Conservation (phyloP, 306 rosid species). For the Echinosophora koreensis region DNA sequence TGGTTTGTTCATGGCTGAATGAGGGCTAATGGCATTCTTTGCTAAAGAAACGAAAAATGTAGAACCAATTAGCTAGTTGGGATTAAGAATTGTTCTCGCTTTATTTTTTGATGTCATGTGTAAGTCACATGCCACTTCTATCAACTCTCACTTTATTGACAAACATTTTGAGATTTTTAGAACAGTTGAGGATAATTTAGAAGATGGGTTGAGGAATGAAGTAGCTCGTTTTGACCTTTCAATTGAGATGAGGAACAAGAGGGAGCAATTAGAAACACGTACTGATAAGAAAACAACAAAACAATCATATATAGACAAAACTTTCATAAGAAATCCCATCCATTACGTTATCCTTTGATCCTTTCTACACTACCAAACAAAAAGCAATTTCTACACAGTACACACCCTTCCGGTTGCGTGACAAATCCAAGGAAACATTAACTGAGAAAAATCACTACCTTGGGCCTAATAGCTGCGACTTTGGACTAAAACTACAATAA, state of each 20-base stretch:
- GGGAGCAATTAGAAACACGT: conserved; percentile 50
- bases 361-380: conserved; percentile 40
- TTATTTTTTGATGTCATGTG: too few relatives aligned
- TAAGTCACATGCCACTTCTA: too few relatives aligned
- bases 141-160: too few relatives aligned
- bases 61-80: too few relatives aligned
- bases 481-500: too few relatives aligned
- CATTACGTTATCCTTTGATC: conserved; percentile 53
- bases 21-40: too few relatives aligned
- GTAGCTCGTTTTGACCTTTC: conserved; percentile 43
- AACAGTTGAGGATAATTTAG: conserved; percentile 6
- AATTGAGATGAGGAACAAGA: conserved; percentile 56
- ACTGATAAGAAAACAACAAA: conserved; percentile 9
- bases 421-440: conserved; percentile 30
- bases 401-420: neutral
- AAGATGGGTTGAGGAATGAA: neutral
- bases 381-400: neutral
- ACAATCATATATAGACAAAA: conserved; percentile 35
- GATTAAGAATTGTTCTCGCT: too few relatives aligned
- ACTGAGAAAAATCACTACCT: neutral
- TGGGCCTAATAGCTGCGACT: neutral
- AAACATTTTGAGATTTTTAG: too few relatives aligned
- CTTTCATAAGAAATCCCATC: conserved; percentile 28
- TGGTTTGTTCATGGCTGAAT: too few relatives aligned
- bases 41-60: too few relatives aligned